Base-by-base conservation (phyloP, 2,329 filamentous ascomycete genomes). In the Venturiaceae sp. region DNA sequence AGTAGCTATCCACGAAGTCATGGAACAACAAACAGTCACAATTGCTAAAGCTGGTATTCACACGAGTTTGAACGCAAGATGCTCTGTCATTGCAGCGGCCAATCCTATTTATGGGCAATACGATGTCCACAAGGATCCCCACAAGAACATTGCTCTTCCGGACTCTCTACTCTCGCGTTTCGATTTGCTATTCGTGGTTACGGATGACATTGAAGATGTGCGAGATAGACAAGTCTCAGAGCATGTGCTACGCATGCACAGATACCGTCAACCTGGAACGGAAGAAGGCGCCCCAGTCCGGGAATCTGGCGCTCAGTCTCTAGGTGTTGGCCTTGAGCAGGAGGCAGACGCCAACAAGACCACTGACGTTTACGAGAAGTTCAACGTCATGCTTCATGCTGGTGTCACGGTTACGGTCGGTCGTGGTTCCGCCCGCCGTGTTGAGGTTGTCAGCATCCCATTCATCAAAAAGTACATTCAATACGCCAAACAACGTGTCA, bases 391-490 rank as follows among this genome's bases (percentile, higher is more conserved):
- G 90, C 82, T 99, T 44, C 94, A 99, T 69, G 88, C 91, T 9
- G 94, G 94, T 61, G 90, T 96, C 52, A 90, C 85, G 6, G 74
- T 90, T 16, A 90, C 86, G 3, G 80, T 85, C 13, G 87, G 88
- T 9, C 83, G 90, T 39, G 88, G 89, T 11, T 76, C 86, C 28
- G 84, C 83, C 65, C 88, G 88, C 71, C 87, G 87, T 63, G 83
- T 88, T 5, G 91, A 96, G 71, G 89, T 99, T 14, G 78, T 99
- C 57, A 95, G 89, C 74, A 96, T 99, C 61, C 89, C 92, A 0
- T 99, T 99, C 74, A 91, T 99, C 79, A 99, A 99, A 77, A 99
- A 99, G 75, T 99, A 96, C 72, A 95, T 99, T 50, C 94, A 99
- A 70, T 99, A 99, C 72, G 91, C 94, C 63, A 99, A 99, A 77